Evolutionary conservation across 2,329 filamentous ascomycete species (phyloP).

Genomic region (Chrysosporium keratinophilum): DNA sequence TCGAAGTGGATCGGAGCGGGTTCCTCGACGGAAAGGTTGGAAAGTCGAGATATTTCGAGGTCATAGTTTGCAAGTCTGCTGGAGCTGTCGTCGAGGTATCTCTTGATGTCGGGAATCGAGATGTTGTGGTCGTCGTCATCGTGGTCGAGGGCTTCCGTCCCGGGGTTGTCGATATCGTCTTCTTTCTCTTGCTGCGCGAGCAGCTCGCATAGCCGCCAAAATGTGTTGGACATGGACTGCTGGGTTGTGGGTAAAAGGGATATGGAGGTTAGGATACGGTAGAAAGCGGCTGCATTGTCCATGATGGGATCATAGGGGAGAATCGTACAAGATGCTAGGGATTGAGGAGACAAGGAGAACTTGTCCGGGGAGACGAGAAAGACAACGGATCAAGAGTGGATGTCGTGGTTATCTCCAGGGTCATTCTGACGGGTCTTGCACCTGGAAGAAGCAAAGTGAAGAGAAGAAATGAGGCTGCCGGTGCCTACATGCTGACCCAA

Average conservation of each 20-base stretch:
- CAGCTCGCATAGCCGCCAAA: slow-evolving; percentile 13
- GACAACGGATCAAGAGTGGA: neutral
- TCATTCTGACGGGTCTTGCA: neutral
- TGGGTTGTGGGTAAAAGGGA: neutral
- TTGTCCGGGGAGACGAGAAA: neutral
- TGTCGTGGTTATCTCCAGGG: neutral
- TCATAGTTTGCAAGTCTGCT: slow-evolving; percentile 21
- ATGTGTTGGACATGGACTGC: slow-evolving; percentile 8
- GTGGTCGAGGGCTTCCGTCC: neutral
- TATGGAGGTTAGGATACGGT: slow-evolving; percentile 11
- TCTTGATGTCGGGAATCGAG: neutral
- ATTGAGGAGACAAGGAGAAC: neutral
- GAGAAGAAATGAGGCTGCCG: neutral
- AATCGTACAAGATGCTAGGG: neutral
- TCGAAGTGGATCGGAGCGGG: slow-evolving; percentile 69
- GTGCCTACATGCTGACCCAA: slow-evolving; percentile 4
- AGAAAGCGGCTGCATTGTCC: slow-evolving; percentile 8
- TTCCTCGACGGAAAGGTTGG: slow-evolving; percentile 20
- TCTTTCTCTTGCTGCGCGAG: slow-evolving; percentile 10
- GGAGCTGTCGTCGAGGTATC: neutral
- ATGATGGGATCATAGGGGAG: neutral
- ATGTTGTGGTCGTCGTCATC: neutral
- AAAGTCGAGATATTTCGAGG: slow-evolving; percentile 22
- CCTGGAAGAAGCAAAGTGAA: neutral
- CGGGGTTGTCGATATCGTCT: neutral